Conservation (phyloP, 768 basidiomycete genomes). For the Phaeolepiota aurea region DNA sequence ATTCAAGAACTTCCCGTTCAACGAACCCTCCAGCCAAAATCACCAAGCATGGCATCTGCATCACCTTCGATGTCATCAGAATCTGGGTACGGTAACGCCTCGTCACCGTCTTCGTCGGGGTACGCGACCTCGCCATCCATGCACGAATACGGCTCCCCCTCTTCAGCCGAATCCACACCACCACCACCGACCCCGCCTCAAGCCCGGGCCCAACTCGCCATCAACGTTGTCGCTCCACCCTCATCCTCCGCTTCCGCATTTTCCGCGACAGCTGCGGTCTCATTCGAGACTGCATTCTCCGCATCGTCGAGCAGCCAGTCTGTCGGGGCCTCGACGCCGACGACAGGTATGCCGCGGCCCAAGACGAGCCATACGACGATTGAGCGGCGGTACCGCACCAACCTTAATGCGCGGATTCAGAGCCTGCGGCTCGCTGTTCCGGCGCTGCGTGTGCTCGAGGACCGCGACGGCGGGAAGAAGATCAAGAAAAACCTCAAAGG, state of each 20-base stretch:
- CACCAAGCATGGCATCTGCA: too few relatives aligned
- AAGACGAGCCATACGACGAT: conserved; percentile 90
- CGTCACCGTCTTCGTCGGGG: too few relatives aligned
- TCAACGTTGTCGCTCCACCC: conserved; percentile 11
- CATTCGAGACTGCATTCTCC: too few relatives aligned
- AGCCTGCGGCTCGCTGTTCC: conserved; percentile 76
- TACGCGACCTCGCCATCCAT: conserved; percentile 27
- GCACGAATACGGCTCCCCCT: conserved; percentile 20
- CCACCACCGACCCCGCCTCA: conserved; percentile 30
- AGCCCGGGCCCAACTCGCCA: conserved; percentile 9
- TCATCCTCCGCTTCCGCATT: conserved; percentile 9
- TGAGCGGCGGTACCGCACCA: conserved; percentile 82
- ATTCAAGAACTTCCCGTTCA: conserved; percentile 1
- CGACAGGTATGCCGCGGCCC: conserved; percentile 28
- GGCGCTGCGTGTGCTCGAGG: conserved; percentile 72
- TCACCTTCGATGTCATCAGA: too few relatives aligned
- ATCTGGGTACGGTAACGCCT: too few relatives aligned
- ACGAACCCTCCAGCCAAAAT: conserved; percentile 23
- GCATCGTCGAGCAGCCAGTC: too few relatives aligned
- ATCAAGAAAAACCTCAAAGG: conserved; percentile 39
- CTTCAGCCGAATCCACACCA: conserved; percentile 35
- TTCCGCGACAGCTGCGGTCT: too few relatives aligned
- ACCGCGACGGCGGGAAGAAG: conserved; percentile 41
- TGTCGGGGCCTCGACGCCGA: conserved; percentile 1
- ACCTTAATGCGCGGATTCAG: conserved; percentile 81